phyloP scores from a whole-genome alignment of 2,329 filamentous ascomycete species.

The Periconia sp. region DNA sequence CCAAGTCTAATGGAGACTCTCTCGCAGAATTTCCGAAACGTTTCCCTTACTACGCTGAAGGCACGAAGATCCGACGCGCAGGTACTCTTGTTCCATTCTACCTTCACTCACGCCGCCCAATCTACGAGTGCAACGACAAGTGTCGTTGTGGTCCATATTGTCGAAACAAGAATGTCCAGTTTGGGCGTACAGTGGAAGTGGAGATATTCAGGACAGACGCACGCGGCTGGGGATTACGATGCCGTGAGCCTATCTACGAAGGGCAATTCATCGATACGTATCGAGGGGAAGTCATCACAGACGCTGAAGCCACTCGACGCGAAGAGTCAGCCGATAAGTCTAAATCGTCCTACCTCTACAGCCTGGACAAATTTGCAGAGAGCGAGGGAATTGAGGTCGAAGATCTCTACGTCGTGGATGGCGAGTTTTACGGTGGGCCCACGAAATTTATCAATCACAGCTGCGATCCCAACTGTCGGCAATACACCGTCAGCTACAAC shows the following conservation, averaged over 20 bases:
- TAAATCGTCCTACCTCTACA: conserved; percentile 81
- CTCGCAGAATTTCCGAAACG: conserved; percentile 47
- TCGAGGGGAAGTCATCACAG: conserved; percentile 61
- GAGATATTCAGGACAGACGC: conserved; percentile 74
- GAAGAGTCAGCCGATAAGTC: conserved; percentile 57
- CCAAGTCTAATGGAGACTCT: conserved; percentile 20
- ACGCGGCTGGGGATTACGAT: conserved; percentile 78
- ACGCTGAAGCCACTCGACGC: conserved; percentile 63
- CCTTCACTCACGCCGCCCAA: conserved; percentile 50
- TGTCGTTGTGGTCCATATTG: conserved; percentile 68
- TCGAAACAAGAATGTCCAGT: conserved; percentile 75
- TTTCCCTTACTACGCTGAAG: conserved; percentile 63
- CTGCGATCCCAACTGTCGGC: conserved; percentile 76
- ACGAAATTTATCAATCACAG: conserved; percentile 84
- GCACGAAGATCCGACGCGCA: conserved; percentile 25
- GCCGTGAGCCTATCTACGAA: conserved; percentile 62
- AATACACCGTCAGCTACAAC: conserved; percentile 78
- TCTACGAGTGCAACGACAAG: conserved; percentile 78
- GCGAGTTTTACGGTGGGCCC: conserved; percentile 75
- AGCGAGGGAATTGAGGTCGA: conserved; percentile 53
- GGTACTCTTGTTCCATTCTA: conserved; percentile 46
- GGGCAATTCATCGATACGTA: conserved; percentile 83
- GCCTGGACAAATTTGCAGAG: conserved; percentile 76
- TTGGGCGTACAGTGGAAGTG: conserved; percentile 69
- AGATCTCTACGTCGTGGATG: conserved; percentile 56